Evolutionary conservation across 164 flowering plant genomes (phyloP), one percentile per base, ranked within the genome.

Genomic region (Protea cynaroides): DNA sequence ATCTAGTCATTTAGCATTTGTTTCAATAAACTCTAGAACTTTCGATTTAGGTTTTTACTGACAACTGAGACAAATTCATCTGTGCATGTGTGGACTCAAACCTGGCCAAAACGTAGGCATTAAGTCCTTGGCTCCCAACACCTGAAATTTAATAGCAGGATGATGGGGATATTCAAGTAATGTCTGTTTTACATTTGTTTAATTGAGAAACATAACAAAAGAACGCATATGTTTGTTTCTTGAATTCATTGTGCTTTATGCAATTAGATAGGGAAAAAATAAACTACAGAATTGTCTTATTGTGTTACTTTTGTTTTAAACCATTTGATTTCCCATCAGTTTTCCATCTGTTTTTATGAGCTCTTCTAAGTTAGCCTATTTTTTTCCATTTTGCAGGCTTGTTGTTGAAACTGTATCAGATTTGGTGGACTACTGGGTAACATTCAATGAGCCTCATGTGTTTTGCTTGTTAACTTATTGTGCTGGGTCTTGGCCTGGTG

Each of bases 401-500:
- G 90, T 91, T 62, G 95, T 88, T 44, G 96, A 91, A 69, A 71
- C 70, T 70, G 82, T 91, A 29, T 77, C 81, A 24, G 99, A 89
- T 61, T 55, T 88, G 68, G 89, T 89, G 21, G 99, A 94, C 78
- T 94, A 86, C 76, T 94, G 99, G 99, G 78, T 91, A 53, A 88
- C 88, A 2, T 94, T 94, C 77, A 94, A 94, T 74, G 99, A 94
- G 78, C 99, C 99, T 66, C 99, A 94, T 83, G 84, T 94, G 53
- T 91, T 91, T 65, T 80, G 86, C 75, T 73, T 89, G 93, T 86
- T 91, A 21, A 94, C 97, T 15, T 94, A 94, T 46, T 89, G 91
- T 74, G 97, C 99, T 65, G 99, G 99, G 69, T 82, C 99, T 76
- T 94, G 99, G 97, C 97, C 95, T 74, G 98, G 98, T 58, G 97